A percentile compares a stretch with the other conserved stretches of the same genome.
Conservation (phyloP, 805 yeast species). For the Ogataea paradorogensis region DNA sequence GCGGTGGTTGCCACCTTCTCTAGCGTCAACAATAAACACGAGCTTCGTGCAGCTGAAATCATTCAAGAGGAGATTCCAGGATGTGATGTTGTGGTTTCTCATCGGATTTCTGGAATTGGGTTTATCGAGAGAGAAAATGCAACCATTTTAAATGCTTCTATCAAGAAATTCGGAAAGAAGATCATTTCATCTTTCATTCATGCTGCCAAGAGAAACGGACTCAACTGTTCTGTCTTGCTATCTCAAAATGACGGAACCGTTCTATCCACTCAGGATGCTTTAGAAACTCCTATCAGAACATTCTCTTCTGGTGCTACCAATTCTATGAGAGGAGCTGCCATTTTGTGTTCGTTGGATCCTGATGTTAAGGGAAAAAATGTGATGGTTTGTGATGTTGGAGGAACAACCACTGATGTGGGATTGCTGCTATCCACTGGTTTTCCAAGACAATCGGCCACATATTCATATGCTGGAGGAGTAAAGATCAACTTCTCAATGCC, state of each 20-base stretch:
- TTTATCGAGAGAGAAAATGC: conserved; percentile 9
- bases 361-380: conserved; percentile 5
- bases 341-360: conserved; percentile 6
- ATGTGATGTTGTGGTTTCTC: conserved; percentile 8
- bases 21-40: conserved; percentile 4
- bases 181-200: conserved; percentile 6
- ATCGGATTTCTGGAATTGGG: conserved; percentile 5
- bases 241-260: conserved; percentile 10
- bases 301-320: conserved; percentile 11
- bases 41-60: conserved; percentile 2
- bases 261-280: conserved; percentile 4
- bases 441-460: conserved; percentile 10
- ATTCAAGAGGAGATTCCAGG: conserved; percentile 4
- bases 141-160: conserved; percentile 6
- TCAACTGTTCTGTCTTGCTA: conserved; percentile 4
- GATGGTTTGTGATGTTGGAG: conserved; percentile 10
- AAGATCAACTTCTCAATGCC: conserved; percentile 10
- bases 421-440: conserved; percentile 4
- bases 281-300: conserved; percentile 7
- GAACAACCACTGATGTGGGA: conserved; percentile 11
- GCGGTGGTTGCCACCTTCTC: conserved; percentile 8
- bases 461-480: conserved; percentile 9
- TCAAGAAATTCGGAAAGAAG: conserved; percentile 5
- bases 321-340: conserved; percentile 10
- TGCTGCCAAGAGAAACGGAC: conserved; percentile 4